phyloP scores from a whole-genome alignment of 345 rosid genomes.

The Syzygium oleosum region DNA sequence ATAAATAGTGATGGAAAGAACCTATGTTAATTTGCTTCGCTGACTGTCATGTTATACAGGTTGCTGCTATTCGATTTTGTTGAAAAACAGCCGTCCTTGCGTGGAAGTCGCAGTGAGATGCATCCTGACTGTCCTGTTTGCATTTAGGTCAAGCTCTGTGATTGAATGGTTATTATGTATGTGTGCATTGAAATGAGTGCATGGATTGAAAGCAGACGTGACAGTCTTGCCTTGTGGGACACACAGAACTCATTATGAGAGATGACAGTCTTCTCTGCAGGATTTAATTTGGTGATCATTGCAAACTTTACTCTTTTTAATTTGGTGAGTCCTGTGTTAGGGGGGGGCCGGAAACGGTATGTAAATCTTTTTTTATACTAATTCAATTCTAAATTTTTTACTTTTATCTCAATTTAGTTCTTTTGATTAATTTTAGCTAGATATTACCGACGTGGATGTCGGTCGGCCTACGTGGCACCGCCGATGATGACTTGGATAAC shows the following conservation, averaged over 20 bases:
- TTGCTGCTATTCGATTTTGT: slow-evolving; percentile 68
- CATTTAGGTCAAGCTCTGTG: slow-evolving; percentile 37
- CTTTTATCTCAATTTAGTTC: too few species aligned
- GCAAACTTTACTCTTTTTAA: not conserved
- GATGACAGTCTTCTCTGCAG: slow-evolving; percentile 27
- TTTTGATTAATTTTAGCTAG: too few species aligned
- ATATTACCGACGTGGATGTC: too few species aligned
- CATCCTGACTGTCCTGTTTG: slow-evolving; percentile 86
- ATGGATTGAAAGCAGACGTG: slow-evolving; percentile 10
- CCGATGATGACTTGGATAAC: too few species aligned
- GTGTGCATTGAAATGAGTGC: not conserved
- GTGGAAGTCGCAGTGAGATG: slow-evolving; percentile 67
- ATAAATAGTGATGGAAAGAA: not conserved
- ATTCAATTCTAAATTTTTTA: too few species aligned
- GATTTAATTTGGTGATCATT: not conserved
- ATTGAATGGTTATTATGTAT: not conserved
- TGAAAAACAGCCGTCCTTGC: slow-evolving; percentile 67
- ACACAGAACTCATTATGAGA: slow-evolving; percentile 68
- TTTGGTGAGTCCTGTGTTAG: too few species aligned
- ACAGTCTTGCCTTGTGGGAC: slow-evolving; percentile 71
- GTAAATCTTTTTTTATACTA: too few species aligned
- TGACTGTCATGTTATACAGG: slow-evolving; percentile 21
- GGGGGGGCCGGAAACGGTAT: too few species aligned
- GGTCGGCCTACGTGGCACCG: too few species aligned
- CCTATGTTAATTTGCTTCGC: not conserved